Evolutionary conservation across 768 basidiomycete genomes (phyloP).

Genomic region (Xerocomellus intermedius): DNA sequence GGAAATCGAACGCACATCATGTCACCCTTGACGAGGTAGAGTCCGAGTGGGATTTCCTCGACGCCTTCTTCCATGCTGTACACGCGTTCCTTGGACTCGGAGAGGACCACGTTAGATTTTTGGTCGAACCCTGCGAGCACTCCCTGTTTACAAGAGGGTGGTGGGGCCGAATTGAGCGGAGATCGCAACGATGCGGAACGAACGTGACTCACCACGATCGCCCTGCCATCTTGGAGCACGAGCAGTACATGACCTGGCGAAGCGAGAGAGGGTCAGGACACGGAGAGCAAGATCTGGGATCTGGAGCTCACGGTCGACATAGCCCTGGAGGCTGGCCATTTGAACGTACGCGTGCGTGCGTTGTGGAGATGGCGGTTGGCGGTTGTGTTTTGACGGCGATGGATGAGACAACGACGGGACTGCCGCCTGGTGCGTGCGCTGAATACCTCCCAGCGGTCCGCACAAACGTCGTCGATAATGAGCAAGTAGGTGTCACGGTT

Average conservation of each 20-base stretch:
- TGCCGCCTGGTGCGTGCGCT: too few species aligned
- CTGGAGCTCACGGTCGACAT: conserved; percentile 71
- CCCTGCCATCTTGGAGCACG: conserved; percentile 93
- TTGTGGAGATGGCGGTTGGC: conserved; percentile 3
- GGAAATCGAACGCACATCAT: conserved; percentile 75
- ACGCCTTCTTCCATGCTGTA: conserved; percentile 90
- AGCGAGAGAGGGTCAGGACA: background rate
- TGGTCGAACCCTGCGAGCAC: conserved; percentile 91
- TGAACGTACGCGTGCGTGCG: conserved; percentile 20
- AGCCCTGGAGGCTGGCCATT: conserved; percentile 91
- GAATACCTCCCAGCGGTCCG: too few species aligned
- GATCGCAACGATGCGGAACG: background rate
- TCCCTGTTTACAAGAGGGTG: conserved; percentile 52
- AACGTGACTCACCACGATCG: conserved; percentile 72
- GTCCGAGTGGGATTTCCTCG: conserved; percentile 89
- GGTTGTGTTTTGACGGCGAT: background rate
- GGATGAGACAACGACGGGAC: background rate
- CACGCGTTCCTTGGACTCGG: conserved; percentile 90
- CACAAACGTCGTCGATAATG: too few species aligned
- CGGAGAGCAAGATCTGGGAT: background rate
- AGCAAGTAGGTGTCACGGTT: too few species aligned
- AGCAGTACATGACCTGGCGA: conserved; percentile 81
- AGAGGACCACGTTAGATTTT: conserved; percentile 93
- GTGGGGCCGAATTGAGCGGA: background rate
- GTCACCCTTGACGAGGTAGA: conserved; percentile 98